Evolutionary conservation across 352 stramenopile species (phyloP).

Genomic region (Blastocystis sp.): DNA sequence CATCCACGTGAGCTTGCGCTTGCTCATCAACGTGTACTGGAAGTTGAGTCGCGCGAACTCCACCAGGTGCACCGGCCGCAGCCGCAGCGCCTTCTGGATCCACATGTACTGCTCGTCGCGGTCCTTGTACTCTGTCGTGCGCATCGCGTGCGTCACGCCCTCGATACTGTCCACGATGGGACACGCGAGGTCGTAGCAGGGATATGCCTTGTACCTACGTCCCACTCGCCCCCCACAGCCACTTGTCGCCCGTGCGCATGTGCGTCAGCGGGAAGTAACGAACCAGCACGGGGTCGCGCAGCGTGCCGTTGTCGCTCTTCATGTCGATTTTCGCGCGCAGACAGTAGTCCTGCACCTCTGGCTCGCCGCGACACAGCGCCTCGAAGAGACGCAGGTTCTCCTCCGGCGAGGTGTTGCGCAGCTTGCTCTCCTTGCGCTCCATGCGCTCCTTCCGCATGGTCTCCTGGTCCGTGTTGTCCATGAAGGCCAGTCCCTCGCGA

Average conservation of each 20-base stretch:
- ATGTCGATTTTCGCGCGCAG: constrained; percentile 91
- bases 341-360: constrained; percentile 68
- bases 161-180: constrained; percentile 97
- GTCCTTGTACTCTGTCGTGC: constrained; percentile 99
- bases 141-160: constrained; percentile 92
- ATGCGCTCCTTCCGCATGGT: constrained; percentile 73
- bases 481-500: constrained; percentile 85
- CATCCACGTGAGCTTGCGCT: constrained; percentile 97
- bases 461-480: constrained; percentile 97
- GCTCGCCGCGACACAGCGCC: constrained; percentile 81
- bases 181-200: constrained; percentile 97
- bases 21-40: constrained; percentile 92
- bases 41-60: constrained; percentile 97
- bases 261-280: constrained; percentile 72
- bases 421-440: constrained; percentile 80
- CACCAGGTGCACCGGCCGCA: constrained; percentile 74
- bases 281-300: constrained; percentile 72
- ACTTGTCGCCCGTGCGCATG: constrained; percentile 64
- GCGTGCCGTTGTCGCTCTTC: constrained; percentile 62
- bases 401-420: constrained; percentile 70
- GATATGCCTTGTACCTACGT: constrained; percentile 89
- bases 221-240: neutral
- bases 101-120: constrained; percentile 92
- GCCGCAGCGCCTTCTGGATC: constrained; percentile 74
- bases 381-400: constrained; percentile 85